These are phyloP conservation scores for Mrakia frigida DNA, from an alignment of 768 basidiomycete genomes.

Conservation along the genomic window DNA sequence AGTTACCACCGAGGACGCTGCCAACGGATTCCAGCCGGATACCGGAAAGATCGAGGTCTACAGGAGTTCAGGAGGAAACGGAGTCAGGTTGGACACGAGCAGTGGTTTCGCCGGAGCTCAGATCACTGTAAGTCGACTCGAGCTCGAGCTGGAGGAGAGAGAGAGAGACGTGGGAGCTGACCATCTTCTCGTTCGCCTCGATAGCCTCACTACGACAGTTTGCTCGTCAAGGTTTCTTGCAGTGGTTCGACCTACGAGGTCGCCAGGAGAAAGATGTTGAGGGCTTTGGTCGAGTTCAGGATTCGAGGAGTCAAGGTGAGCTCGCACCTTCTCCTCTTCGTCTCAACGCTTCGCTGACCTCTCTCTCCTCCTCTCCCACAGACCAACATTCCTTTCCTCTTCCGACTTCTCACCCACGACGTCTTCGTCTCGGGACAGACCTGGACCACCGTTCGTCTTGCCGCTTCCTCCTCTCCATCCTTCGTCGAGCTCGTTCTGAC, in stretches of 20 bases:
- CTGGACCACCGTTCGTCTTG: conserved; percentile 68
- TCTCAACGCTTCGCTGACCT: background rate
- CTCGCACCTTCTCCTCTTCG: conserved; percentile 28
- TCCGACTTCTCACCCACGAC: conserved; percentile 93
- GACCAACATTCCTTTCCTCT: conserved; percentile 99
- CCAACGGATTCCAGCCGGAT: conserved; percentile 90
- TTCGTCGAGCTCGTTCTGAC: background rate
- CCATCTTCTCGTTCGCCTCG: too few relatives aligned
- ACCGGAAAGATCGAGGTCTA: conserved; percentile 99
- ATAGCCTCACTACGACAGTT: conserved; percentile 86
- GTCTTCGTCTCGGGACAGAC: conserved; percentile 94
- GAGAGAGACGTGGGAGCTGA: too few relatives aligned
- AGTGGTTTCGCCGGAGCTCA: conserved; percentile 98
- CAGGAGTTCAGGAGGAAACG: conserved; percentile 96
- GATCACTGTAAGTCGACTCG: conserved; percentile 59
- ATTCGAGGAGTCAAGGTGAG: conserved; percentile 91
- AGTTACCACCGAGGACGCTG: conserved; percentile 94
- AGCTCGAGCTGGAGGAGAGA: too few relatives aligned
- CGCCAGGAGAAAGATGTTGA: conserved; percentile 96
- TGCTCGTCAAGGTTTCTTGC: conserved; percentile 92
- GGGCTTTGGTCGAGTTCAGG: conserved; percentile 98
- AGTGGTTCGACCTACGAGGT: conserved; percentile 98
- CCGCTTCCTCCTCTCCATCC: background rate
- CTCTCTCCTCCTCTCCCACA: conserved; percentile 39
- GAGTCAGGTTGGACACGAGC: conserved; percentile 91